phyloP scores from a whole-genome alignment of 139 green algal species.

The Tetratostichococcus sp. region DNA sequence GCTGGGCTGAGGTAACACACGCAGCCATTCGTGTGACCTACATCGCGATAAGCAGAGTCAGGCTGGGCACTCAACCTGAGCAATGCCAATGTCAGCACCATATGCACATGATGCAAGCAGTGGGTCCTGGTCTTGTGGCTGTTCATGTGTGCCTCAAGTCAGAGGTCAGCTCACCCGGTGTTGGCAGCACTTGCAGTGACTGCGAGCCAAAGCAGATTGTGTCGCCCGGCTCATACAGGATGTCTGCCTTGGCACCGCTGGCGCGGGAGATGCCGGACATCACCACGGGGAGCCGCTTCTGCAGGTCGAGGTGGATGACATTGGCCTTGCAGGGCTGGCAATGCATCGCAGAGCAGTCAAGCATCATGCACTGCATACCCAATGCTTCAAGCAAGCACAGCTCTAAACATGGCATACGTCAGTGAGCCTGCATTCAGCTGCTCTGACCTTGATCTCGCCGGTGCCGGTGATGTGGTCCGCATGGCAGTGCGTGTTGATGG shows the following conservation, averaged over 20 bases:
- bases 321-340: too few relatives aligned
- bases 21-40: slow-evolving; percentile 59
- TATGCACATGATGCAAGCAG: too few relatives aligned
- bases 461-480: slow-evolving; percentile 72
- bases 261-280: slow-evolving; percentile 39
- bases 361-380: too few relatives aligned
- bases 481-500: slow-evolving; percentile 67
- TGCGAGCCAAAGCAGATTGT: slow-evolving; percentile 8
- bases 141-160: too few relatives aligned
- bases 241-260: slow-evolving; percentile 23
- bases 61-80: too few relatives aligned
- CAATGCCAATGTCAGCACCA: too few relatives aligned
- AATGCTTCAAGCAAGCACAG: too few relatives aligned
- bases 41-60: background rate
- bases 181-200: background rate
- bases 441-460: slow-evolving; percentile 47
- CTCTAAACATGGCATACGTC: too few relatives aligned
- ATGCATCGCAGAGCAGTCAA: too few relatives aligned
- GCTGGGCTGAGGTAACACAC: slow-evolving; percentile 34
- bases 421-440: background rate
- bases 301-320: too few relatives aligned
- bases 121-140: too few relatives aligned
- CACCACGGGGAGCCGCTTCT: slow-evolving; percentile 12
- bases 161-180: background rate
- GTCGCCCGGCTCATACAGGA: slow-evolving; percentile 11